Evolutionary conservation across 139 green algal genomes (phyloP).

Genomic region (Volvox africanus): DNA sequence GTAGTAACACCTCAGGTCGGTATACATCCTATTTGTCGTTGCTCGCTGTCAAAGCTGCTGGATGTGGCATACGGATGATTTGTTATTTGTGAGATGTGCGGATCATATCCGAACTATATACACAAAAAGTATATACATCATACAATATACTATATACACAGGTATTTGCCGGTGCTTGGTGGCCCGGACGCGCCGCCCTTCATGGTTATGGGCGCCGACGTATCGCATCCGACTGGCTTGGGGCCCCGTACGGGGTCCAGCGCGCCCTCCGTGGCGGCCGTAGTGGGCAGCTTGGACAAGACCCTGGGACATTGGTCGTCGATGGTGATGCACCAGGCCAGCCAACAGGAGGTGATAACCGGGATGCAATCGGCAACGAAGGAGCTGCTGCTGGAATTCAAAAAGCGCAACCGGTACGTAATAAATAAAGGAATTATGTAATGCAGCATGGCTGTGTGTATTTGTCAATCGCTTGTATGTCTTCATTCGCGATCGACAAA

Average conservation of each 20-base stretch:
- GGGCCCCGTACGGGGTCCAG: not conserved
- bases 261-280: conserved; percentile 50
- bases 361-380: conserved; percentile 14
- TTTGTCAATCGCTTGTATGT: too few relatives aligned
- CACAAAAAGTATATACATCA: too few relatives aligned
- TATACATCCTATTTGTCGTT: too few relatives aligned
- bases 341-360: conserved; percentile 49
- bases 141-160: too few relatives aligned
- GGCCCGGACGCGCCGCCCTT: conserved; percentile 9
- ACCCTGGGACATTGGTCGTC: conserved; percentile 29
- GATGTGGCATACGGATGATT: too few relatives aligned
- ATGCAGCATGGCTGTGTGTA: too few relatives aligned
- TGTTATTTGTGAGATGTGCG: too few relatives aligned
- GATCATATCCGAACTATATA: too few relatives aligned
- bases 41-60: too few relatives aligned
- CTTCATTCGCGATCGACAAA: too few relatives aligned
- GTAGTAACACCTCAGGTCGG: too few relatives aligned
- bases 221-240: conserved; percentile 50
- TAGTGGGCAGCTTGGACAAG: conserved; percentile 47
- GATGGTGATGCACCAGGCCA: conserved; percentile 52
- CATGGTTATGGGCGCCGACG: conserved; percentile 60
- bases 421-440: not conserved
- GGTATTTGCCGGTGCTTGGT: conserved; percentile 39
- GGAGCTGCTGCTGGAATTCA: conserved; percentile 55
- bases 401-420: conserved; percentile 27